A percentile compares a stretch with the other conserved stretches of the same genome.
These are phyloP conservation scores for Tetrastigma voinierianum DNA, from an alignment of 164 flowering plant genomes.

Conservation along the genomic window DNA sequence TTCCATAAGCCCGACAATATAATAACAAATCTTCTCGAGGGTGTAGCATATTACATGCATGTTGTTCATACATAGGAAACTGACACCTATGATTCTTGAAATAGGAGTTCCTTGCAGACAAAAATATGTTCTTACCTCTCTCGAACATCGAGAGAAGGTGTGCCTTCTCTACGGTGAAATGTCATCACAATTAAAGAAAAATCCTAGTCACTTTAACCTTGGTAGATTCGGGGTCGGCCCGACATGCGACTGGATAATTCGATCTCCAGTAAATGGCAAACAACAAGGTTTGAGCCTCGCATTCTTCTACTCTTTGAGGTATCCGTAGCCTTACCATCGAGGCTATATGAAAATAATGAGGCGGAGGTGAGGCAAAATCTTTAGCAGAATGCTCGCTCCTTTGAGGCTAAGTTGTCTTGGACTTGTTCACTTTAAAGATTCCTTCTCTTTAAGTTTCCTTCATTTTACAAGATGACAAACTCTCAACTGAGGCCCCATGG, in stretches of 20 bases:
- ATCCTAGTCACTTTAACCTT: slow-evolving; percentile 63
- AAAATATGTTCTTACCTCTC: slow-evolving; percentile 58
- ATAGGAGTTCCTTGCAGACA: no score
- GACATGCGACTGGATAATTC: slow-evolving; percentile 73
- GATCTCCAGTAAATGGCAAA: no score
- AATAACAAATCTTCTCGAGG: no score
- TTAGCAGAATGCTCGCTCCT: slow-evolving; percentile 54
- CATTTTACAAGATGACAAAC: slow-evolving; percentile 58
- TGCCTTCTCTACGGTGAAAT: slow-evolving; percentile 78
- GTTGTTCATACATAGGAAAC: no score
- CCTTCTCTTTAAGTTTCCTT: slow-evolving; percentile 36
- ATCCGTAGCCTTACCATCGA: slow-evolving; percentile 34
- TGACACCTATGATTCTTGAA: no score
- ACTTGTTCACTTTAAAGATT: slow-evolving; percentile 31
- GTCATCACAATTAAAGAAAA: slow-evolving; percentile 93
- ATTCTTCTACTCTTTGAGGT: no score
- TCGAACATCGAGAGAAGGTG: slow-evolving; percentile 74
- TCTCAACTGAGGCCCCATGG: slow-evolving; percentile 77
- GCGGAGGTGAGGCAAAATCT: slow-evolving; percentile 71
- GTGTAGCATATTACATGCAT: no score
- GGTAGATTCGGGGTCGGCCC: slow-evolving; percentile 31
- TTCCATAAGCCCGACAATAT: no score
- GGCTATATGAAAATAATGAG: slow-evolving; percentile 36
- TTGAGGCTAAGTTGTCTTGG: slow-evolving; percentile 41
- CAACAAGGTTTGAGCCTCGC: no score